These are phyloP conservation scores for Cinchona pubescens DNA, from an alignment of 257 asterid genomes.

Conservation along the genomic window DNA sequence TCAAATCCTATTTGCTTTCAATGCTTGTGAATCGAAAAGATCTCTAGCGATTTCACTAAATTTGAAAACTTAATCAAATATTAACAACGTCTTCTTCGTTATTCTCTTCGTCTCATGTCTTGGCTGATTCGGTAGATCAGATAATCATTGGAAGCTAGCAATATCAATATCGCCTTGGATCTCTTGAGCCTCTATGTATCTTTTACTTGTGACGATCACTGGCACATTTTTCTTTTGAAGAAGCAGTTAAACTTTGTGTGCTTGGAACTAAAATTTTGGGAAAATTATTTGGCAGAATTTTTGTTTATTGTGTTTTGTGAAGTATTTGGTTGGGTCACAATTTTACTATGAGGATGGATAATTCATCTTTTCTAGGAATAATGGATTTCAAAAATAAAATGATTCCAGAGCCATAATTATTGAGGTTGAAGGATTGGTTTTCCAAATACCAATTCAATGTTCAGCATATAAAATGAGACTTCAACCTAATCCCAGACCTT, in stretches of 20 bases:
- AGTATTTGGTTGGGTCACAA: too few relatives aligned
- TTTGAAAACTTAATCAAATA: slow-evolving; percentile 79
- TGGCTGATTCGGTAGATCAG: slow-evolving; percentile 78
- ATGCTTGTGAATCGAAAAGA: slow-evolving; percentile 87
- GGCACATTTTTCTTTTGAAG: slow-evolving; percentile 85
- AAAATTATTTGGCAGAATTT: background rate
- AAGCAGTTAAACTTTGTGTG: slow-evolving; percentile 57
- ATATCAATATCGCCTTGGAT: slow-evolving; percentile 69
- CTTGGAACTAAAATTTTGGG: background rate
- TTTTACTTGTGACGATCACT: slow-evolving; percentile 72
- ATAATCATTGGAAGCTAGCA: slow-evolving; percentile 67
- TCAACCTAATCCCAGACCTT: too few relatives aligned
- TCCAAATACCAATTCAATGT: too few relatives aligned
- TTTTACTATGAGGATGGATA: too few relatives aligned
- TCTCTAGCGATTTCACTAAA: slow-evolving; percentile 72
- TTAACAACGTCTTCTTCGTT: slow-evolving; percentile 32
- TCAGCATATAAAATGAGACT: too few relatives aligned
- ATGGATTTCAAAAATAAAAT: too few relatives aligned
- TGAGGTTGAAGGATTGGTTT: too few relatives aligned
- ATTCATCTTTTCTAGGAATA: too few relatives aligned
- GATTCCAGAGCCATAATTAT: too few relatives aligned
- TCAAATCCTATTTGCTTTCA: too few relatives aligned
- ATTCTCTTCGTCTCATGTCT: slow-evolving; percentile 58
- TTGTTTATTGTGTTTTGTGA: slow-evolving; percentile 1
- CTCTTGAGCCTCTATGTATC: slow-evolving; percentile 70